A percentile compares a stretch with the other conserved stretches of the same genome.
These are phyloP conservation scores for Syzygium aromaticum DNA, from an alignment of 345 rosid species.

Conservation along the genomic window DNA sequence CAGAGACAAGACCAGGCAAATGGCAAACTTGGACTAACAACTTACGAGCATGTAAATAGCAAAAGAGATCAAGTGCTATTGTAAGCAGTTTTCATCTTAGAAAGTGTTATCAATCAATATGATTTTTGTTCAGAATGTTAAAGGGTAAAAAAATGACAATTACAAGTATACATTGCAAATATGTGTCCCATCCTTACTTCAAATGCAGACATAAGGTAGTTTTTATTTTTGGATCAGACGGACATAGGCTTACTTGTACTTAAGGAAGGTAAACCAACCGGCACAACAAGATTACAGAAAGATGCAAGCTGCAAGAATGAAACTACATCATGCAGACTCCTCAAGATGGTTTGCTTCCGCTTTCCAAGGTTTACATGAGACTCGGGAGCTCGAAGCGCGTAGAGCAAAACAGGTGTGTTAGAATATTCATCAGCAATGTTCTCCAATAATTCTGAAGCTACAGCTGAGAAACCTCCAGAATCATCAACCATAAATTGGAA, in stretches of 20 bases:
- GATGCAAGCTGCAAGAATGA: slow-evolving; percentile 72
- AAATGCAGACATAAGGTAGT: not conserved
- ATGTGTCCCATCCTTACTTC: not conserved
- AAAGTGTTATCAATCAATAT: not conserved
- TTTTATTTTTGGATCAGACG: not conserved
- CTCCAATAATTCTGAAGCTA: slow-evolving; percentile 78
- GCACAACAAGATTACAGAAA: slow-evolving; percentile 62
- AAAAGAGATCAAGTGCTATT: not conserved
- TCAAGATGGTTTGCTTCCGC: slow-evolving; percentile 39
- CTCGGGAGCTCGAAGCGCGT: slow-evolving; percentile 47
- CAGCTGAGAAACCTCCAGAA: slow-evolving; percentile 78
- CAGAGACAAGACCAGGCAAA: not conserved
- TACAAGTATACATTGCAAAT: not conserved
- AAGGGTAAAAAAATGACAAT: not conserved
- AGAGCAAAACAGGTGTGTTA: slow-evolving; percentile 63
- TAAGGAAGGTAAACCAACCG: slow-evolving; percentile 74
- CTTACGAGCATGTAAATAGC: not conserved
- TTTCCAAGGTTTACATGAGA: slow-evolving; percentile 33
- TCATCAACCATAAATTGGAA: slow-evolving; percentile 86
- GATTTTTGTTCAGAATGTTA: not conserved
- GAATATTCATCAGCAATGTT: slow-evolving; percentile 75
- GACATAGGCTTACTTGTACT: slow-evolving; percentile 38
- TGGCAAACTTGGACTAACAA: not conserved
- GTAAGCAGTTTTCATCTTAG: not conserved
- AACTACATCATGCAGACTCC: slow-evolving; percentile 71